Conservation (phyloP, 1,284 basidiomycete genomes). For the Leccinum insolens region DNA sequence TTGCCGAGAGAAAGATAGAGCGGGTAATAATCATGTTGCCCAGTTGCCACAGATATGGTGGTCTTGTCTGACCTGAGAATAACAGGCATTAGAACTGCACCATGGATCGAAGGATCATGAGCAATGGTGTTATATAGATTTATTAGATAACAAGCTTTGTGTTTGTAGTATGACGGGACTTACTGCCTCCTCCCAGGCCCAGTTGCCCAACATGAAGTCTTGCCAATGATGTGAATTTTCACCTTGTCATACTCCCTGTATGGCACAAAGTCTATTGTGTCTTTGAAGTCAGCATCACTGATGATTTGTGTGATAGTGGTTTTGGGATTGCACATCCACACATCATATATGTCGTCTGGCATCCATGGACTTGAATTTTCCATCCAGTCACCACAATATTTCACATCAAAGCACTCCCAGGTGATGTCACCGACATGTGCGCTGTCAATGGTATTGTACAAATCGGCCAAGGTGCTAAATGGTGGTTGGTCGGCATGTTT, state of each 20-base stretch:
- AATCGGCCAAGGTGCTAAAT: neutral
- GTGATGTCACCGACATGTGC: neutral
- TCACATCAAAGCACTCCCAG: neutral
- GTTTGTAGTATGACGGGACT: neutral
- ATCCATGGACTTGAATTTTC: neutral
- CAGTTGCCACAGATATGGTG: constrained; percentile 2
- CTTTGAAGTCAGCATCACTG: neutral
- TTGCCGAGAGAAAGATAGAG: constrained; percentile 8
- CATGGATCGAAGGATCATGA: neutral
- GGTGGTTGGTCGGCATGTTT: neutral
- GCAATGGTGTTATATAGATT: neutral
- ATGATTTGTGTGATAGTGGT: neutral
- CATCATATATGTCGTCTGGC: neutral
- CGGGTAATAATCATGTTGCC: constrained; percentile 3
- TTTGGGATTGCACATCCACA: neutral
- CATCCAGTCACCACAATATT: neutral
- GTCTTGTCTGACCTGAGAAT: constrained; percentile 2
- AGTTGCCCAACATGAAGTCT: constrained; percentile 11
- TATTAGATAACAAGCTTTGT: neutral
- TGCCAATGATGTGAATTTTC: neutral
- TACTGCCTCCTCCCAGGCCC: constrained; percentile 9
- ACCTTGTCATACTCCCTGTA: neutral
- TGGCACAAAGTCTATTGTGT: neutral
- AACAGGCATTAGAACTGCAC: neutral
- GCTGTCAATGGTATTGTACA: neutral